Percentiles rank a stretch among this genome's conserved stretches.
Evolutionary conservation across 345 rosid species (phyloP).

Genomic region (Pistacia vera): DNA sequence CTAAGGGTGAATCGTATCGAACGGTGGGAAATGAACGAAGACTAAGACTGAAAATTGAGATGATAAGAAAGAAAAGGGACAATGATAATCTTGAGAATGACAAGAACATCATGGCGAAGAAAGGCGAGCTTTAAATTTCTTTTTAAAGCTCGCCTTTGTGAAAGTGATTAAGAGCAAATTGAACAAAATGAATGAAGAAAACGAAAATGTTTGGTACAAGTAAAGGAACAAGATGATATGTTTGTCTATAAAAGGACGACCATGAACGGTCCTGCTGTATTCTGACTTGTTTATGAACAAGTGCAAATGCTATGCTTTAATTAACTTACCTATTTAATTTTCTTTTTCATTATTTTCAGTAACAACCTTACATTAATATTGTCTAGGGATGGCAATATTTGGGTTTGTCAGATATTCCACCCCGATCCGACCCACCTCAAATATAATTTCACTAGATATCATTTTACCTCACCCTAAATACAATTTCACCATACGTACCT

Average conservation of each 20-base stretch:
- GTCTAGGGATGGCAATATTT: no score
- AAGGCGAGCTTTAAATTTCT: constrained; percentile 1
- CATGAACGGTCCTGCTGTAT: neutral
- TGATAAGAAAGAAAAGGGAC: neutral
- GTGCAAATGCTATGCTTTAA: neutral
- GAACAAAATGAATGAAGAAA: neutral
- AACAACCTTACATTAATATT: no score
- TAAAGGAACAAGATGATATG: neutral
- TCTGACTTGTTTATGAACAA: neutral
- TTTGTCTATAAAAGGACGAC: neutral
- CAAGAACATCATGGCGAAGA: neutral
- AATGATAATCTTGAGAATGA: constrained; percentile 8
- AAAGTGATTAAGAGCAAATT: neutral
- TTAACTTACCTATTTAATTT: neutral
- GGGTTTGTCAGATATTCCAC: no score
- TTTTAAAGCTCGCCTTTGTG: neutral
- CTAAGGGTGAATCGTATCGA: neutral
- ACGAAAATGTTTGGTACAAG: neutral
- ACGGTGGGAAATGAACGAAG: neutral
- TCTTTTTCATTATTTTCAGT: neutral
- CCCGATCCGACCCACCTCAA: no score
- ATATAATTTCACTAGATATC: no score
- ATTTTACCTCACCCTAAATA: no score
- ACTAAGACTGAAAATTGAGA: constrained; percentile 1
- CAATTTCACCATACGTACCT: no score